Evolutionary conservation across 352 stramenopile genomes (phyloP).

Genomic region (Phytophthora lateralis): DNA sequence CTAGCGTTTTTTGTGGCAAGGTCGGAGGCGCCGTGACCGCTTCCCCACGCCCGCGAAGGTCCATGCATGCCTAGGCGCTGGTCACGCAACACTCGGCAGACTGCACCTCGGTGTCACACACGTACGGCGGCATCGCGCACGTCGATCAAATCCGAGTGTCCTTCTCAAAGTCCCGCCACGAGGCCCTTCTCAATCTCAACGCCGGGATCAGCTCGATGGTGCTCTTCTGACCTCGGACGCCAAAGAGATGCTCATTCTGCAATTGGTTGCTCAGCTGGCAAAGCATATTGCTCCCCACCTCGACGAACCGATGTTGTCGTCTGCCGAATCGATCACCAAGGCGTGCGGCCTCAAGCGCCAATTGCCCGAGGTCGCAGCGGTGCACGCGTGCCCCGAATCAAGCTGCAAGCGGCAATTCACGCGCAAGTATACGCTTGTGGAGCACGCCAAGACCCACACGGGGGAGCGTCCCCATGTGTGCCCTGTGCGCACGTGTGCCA

Average conservation of each 20-base stretch:
- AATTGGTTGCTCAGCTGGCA: constrained; percentile 26
- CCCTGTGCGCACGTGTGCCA: constrained; percentile 37
- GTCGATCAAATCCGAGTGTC: constrained; percentile 28
- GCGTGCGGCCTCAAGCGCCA: constrained; percentile 26
- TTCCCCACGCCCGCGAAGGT: constrained; percentile 7
- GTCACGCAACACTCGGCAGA: constrained; percentile 10
- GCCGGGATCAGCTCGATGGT: constrained; percentile 16
- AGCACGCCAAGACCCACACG: constrained; percentile 81
- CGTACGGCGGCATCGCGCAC: constrained; percentile 13
- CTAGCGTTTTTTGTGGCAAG: constrained; percentile 18
- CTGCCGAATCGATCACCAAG: constrained; percentile 21
- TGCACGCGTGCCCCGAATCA: constrained; percentile 17
- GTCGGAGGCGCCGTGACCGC: constrained; percentile 18
- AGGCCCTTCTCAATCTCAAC: constrained; percentile 12
- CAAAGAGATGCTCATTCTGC: constrained; percentile 24
- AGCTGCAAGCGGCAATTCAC: constrained; percentile 60
- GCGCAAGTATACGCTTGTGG: constrained; percentile 70
- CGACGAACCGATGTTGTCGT: constrained; percentile 8
- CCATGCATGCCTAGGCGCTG: constrained; percentile 3
- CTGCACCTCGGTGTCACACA: constrained; percentile 25
- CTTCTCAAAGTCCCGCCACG: constrained; percentile 17
- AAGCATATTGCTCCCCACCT: constrained; percentile 1
- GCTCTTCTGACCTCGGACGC: neutral
- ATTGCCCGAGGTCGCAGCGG: constrained; percentile 11
- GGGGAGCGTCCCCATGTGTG: constrained; percentile 53